Percentiles rank a stretch among this genome's conserved stretches.
phyloP scores from a whole-genome alignment of 345 rosid genomes.

The Salix dunnii region DNA sequence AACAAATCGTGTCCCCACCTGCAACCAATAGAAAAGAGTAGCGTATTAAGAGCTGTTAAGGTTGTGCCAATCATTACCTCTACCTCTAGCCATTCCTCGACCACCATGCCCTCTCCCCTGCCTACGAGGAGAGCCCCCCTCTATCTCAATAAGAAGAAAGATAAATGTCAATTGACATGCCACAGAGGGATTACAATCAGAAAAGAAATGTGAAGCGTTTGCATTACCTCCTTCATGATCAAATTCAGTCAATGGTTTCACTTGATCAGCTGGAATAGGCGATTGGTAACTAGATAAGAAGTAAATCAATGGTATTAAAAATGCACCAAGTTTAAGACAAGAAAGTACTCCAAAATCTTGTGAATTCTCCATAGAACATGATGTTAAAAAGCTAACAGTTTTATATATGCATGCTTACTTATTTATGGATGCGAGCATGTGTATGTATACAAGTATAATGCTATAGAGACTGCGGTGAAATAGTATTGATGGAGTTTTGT shows the following conservation, averaged over 20 bases:
- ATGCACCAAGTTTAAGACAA: no score
- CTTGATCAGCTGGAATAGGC: constrained; percentile 36
- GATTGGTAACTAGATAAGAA: constrained; percentile 26
- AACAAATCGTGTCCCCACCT: background rate
- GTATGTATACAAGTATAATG: background rate
- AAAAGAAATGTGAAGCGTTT: background rate
- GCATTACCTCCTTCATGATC: constrained; percentile 29
- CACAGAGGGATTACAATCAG: background rate
- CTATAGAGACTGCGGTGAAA: background rate
- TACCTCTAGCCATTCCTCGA: constrained; percentile 29
- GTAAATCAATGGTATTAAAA: background rate
- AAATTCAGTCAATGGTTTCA: constrained; percentile 27
- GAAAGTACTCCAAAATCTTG: no score
- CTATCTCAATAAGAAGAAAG: constrained; percentile 13
- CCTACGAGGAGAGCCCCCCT: constrained; percentile 17
- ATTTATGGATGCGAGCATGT: background rate
- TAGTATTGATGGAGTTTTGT: background rate
- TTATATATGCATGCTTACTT: background rate
- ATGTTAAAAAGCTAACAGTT: background rate
- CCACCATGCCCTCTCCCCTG: constrained; percentile 14
- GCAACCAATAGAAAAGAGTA: background rate
- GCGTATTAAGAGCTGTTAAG: background rate
- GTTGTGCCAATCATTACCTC: constrained; percentile 2
- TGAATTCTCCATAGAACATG: no score
- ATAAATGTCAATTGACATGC: background rate